Conservation (phyloP, 768 basidiomycete species). For the Symmetrospora coprosmae region DNA sequence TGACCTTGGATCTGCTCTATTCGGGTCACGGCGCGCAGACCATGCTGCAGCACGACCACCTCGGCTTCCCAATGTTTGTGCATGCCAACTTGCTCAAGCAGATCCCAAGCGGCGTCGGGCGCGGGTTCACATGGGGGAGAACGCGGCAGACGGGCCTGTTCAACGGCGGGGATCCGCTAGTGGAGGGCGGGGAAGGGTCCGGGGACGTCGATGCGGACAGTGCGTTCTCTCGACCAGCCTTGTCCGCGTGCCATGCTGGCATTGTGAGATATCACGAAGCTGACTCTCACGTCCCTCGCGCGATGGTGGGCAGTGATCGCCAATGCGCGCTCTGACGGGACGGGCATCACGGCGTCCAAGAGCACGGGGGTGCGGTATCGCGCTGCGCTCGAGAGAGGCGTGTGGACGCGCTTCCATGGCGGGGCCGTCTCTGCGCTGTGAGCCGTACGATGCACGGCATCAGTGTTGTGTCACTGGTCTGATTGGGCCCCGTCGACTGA, state of each 20-base stretch:
- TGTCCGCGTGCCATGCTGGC: too few species aligned
- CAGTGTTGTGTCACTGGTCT: too few species aligned
- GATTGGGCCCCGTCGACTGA: neutral
- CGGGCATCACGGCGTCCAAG: slow-evolving; percentile 29
- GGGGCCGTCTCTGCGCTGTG: slow-evolving; percentile 19
- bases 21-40: slow-evolving; percentile 32
- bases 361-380: slow-evolving; percentile 28
- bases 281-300: neutral
- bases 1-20: neutral
- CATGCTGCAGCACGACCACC: slow-evolving; percentile 39
- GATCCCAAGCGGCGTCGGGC: slow-evolving; percentile 27
- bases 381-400: slow-evolving; percentile 33
- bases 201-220: slow-evolving; percentile 14
- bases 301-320: slow-evolving; percentile 30
- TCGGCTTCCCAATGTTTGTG: slow-evolving; percentile 32
- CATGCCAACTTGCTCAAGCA: slow-evolving; percentile 42
- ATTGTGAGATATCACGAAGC: neutral
- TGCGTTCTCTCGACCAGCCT: neutral
- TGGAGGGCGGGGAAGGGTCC: slow-evolving; percentile 15
- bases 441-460: too few species aligned
- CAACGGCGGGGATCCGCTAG: slow-evolving; percentile 8
- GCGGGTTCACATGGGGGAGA: slow-evolving; percentile 33
- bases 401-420: slow-evolving; percentile 31
- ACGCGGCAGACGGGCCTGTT: slow-evolving; percentile 14
- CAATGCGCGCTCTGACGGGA: slow-evolving; percentile 33